Base-by-base conservation (phyloP, 1,284 basidiomycete genomes). In the Tylopilus orsonianus region DNA sequence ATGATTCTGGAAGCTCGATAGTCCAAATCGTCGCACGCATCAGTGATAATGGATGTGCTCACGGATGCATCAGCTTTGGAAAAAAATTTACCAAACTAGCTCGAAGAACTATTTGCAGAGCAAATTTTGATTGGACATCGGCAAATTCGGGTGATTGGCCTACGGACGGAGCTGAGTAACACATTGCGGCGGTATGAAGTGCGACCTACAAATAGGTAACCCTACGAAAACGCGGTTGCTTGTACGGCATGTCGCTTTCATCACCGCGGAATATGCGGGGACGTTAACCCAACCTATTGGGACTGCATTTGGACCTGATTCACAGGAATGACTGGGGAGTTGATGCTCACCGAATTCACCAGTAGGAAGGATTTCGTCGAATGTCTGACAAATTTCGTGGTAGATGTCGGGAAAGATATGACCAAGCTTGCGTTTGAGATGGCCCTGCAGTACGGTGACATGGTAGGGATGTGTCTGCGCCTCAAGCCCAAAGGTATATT, bases 221-320 rank as follows among this genome's bases (percentile, higher is more conserved):
- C 76, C 75, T n/a, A 78, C 72, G 46, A 77, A 77, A 29, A 71
- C 50, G 26, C 75, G 71, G 48, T 71, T 77, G 44, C 64, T 71
- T 46, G 61, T 59, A 54, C 72, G 69, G 54, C 67, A 69, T 46
- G 71, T 65, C 34, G 68, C 58, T 41, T 63, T 59, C 59, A 63
- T 59, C 37, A 62, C 58, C 49, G 60, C 55, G 47, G 57, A 47
- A 47, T 64, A 61, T 26, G 60, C 61, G 32, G 58, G 48, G 22
- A 71, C 48, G 16, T 52, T 59, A 18, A 58, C 52, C 71, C 69
- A 71, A 29, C 52, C 70, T 65, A 38, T 40, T 23, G 14, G 26
- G 34, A 19, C n/a, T 42, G 27, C 12, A 41, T 54, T 60, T 10
- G 40, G 33, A 48, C 43, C 35, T 48, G 44, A 53, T 50, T 49